phyloP scores from a whole-genome alignment of 495 filamentous ascomycete species.

The Penicillium pancosmium region DNA sequence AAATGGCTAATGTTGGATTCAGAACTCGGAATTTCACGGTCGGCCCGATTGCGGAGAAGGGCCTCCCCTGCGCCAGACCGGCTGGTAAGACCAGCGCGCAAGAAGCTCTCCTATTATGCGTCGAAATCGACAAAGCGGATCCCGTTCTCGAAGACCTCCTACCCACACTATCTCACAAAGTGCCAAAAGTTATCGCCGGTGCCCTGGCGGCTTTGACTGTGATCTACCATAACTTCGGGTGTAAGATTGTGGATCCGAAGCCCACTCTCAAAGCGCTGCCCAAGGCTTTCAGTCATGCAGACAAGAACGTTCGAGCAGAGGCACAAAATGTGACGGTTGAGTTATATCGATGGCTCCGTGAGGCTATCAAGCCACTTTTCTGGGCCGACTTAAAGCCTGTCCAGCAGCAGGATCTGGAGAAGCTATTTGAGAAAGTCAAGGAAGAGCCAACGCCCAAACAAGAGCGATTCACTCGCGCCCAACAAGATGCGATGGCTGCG shows the following conservation, averaged over 20 bases:
- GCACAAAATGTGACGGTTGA: constrained; percentile 90
- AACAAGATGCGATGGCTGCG: constrained; percentile 78
- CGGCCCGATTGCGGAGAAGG: constrained; percentile 84
- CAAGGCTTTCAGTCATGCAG: constrained; percentile 91
- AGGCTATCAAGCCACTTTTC: constrained; percentile 98
- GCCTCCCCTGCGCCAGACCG: constrained; percentile 80
- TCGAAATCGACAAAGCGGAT: constrained; percentile 85
- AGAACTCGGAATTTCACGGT: constrained; percentile 78
- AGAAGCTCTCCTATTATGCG: constrained; percentile 84
- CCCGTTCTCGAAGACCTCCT: constrained; percentile 90
- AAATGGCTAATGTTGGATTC: constrained; percentile 10
- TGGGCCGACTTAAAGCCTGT: constrained; percentile 95
- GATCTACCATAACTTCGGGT: constrained; percentile 91
- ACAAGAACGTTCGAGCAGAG: constrained; percentile 98
- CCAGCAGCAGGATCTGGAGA: constrained; percentile 92
- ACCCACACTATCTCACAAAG: constrained; percentile 84
- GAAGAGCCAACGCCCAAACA: constrained; percentile 87
- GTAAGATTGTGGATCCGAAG: constrained; percentile 95
- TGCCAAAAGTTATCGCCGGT: constrained; percentile 91
- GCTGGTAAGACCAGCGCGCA: constrained; percentile 84
- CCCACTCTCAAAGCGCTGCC: constrained; percentile 88
- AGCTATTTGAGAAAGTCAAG: constrained; percentile 90
- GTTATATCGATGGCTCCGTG: constrained; percentile 94
- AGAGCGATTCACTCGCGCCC: constrained; percentile 82
- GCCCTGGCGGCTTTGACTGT: constrained; percentile 75